Evolutionary conservation across 495 filamentous ascomycete genomes (phyloP), one percentile per base, ranked within the genome.

Genomic region (Sporormia fimetaria): DNA sequence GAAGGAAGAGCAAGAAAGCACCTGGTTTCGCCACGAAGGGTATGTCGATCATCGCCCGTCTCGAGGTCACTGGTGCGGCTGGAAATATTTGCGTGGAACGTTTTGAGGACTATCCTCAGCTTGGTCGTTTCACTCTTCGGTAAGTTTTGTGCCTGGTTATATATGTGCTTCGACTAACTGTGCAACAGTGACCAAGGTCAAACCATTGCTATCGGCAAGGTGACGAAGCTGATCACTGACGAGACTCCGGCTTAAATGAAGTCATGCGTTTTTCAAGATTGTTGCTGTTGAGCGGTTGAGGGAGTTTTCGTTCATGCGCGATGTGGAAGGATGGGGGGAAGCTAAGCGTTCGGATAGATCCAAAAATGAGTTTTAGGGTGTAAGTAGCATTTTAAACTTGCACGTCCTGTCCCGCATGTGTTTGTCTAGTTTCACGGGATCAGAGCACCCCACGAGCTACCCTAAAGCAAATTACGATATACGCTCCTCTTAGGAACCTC

Each of bases 151-250:
- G 14, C 7, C 27, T 1, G 6, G 17, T 27, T n/a, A 6, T 34
- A 14, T 7, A 25, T 2, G 8, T 28, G 12, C 8, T 11, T 27
- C 6, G 12, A 27, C 3, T 14, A 30, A 21, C 18, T 26, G 26
- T 17, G 26, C 21, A 10, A 20, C 22, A 17, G 35, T 31, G 20
- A 50, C 12, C 44, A 87, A 83, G 87, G 87, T 39, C 85, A 94
- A 83, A 94, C 87, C 3, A 87, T 94, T 63, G 87, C 87, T 28
- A 94, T 94, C 61, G 87, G 87, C 59, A 94, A 94, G 72, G 86
- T 94, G 59, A 93, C 80, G 33, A 94, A 84, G 68, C 71, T 94
- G 21, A 73, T 80, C 57, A 62, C 59, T 10, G 59, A 65, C 26
- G 9, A 25, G 9, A 15, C 42, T 10, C 18, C 36, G 27, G 31